A percentile compares a stretch with the other conserved stretches of the same genome.
Evolutionary conservation across 2,329 filamentous ascomycete species (phyloP).

Genomic region (Colletotrichum tropicale): DNA sequence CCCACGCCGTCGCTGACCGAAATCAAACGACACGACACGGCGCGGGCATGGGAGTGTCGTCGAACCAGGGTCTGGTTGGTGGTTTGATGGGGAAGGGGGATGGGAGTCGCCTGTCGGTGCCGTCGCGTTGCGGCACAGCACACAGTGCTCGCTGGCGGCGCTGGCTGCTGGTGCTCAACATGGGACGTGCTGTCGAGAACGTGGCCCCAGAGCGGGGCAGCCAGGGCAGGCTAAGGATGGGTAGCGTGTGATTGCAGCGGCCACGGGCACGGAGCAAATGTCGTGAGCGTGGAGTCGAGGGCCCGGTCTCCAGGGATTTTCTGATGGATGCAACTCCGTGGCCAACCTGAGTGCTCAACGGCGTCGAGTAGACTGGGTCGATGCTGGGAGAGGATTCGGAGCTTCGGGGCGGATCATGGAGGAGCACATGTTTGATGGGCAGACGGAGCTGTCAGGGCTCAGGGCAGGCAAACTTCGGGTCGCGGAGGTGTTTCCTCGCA

Average conservation of each 20-base stretch:
- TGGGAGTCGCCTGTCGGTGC: background rate
- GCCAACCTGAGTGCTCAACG: background rate
- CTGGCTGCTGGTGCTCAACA: slow-evolving; percentile 3
- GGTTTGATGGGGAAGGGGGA: background rate
- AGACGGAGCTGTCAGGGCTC: background rate
- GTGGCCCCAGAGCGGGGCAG: slow-evolving; percentile 16
- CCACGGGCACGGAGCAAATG: slow-evolving; percentile 12
- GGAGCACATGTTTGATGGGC: slow-evolving; percentile 7
- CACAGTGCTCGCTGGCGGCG: slow-evolving; percentile 3
- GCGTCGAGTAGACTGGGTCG: background rate
- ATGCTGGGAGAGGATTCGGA: slow-evolving; percentile 2
- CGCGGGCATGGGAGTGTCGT: slow-evolving; percentile 3
- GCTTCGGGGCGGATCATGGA: slow-evolving; percentile 13
- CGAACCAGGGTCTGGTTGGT: slow-evolving; percentile 12
- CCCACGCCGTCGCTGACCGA: slow-evolving; percentile 18
- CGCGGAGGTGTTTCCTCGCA: background rate
- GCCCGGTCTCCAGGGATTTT: slow-evolving; percentile 1
- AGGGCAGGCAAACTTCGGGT: slow-evolving; percentile 7
- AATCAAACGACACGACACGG: slow-evolving; percentile 19
- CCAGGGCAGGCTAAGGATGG: slow-evolving; percentile 6
- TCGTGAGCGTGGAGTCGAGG: slow-evolving; percentile 14
- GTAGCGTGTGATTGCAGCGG: slow-evolving; percentile 19
- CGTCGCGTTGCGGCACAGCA: slow-evolving; percentile 15
- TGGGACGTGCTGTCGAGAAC: slow-evolving; percentile 20
- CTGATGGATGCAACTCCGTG: slow-evolving; percentile 15